These are phyloP conservation scores for Camelina sativa DNA, from an alignment of 345 rosid species.

Conservation along the genomic window DNA sequence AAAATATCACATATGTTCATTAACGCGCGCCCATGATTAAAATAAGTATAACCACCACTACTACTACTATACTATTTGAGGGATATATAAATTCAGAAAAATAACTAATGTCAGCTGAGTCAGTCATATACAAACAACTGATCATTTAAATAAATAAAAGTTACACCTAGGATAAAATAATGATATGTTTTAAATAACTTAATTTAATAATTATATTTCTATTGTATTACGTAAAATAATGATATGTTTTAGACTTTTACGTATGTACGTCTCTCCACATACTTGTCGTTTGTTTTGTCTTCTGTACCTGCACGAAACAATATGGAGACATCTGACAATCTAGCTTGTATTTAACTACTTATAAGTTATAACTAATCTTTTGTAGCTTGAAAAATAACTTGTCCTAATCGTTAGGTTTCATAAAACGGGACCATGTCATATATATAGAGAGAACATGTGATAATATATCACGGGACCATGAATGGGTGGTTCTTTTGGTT, in stretches of 20 bases:
- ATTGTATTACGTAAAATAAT: too few relatives aligned
- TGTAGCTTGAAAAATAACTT: not conserved
- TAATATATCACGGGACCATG: constrained; percentile 37
- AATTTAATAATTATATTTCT: not conserved
- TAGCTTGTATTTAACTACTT: constrained; percentile 12
- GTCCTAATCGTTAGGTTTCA: constrained; percentile 19
- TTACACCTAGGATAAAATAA: constrained; percentile 4
- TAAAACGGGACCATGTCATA: constrained; percentile 7
- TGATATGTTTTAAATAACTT: not conserved
- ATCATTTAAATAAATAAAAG: not conserved
- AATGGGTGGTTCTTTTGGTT: constrained; percentile 32
- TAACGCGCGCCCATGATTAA: not conserved
- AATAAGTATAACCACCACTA: constrained; percentile 5
- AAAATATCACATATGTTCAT: too few relatives aligned
- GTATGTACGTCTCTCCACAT: constrained; percentile 26
- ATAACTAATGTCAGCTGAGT: not conserved
- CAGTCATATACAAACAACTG: constrained; percentile 22
- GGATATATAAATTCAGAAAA: not conserved
- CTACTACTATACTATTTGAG: constrained; percentile 9
- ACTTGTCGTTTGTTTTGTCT: constrained; percentile 32
- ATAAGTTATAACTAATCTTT: not conserved
- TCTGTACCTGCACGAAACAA: constrained; percentile 18
- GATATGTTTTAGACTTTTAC: constrained; percentile 14
- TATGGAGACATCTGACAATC: not conserved
- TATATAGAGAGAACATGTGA: constrained; percentile 13